Base-by-base conservation (phyloP, 306 rosid genomes). In the Rosa rugosa region DNA sequence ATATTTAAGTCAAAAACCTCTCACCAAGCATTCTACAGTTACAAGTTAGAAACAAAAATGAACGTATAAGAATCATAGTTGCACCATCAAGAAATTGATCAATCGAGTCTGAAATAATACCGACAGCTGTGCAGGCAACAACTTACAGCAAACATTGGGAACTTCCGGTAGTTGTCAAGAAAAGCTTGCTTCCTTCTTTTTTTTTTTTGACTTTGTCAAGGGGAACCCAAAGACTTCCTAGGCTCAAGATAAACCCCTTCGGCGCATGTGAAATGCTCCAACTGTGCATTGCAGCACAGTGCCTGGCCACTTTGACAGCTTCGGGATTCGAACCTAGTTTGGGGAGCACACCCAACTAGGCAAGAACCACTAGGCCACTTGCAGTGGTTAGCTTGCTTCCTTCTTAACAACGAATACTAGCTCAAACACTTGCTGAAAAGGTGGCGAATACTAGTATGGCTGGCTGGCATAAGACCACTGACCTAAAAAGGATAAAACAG, bases 101-200 rank as follows among this genome's bases (percentile, higher is more conserved):
- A 79, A 77, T 50, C 50, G 81, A 59, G 77, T 65, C 49, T 71
- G 50, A 66, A 71, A 49, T 25, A 27, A 40, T 36, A 76, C 73
- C 11, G 20, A 68, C 34, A 38, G 36, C 47, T 22, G 69, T 47
- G 23, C 60, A 76, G 78, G 67, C 72, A 75, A 51, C 63, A 66
- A 89, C 97, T 89, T 85, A 94, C 98, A 70, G 98, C 97, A 79
- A 94, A 94, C 98, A 94, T 94, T 79, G 97, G 98, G 82, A 94
- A 94, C 90, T 94, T 92, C 84, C 97, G 83, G 85, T 94, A 94
- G 88, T 88, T 91, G 80, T 94, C 98, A 80, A 92, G 90, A 85
- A 94, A 94, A 73, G 97, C 98, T 91, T 92, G 98, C 85, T 94
- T 94, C 93, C 90, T 94, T 85, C 98, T 86, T n/a, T n/a, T n/a